A percentile compares a stretch with the other conserved stretches of the same genome.
Evolutionary conservation across 306 rosid genomes (phyloP).

Genomic region (Albizia julibrissin): DNA sequence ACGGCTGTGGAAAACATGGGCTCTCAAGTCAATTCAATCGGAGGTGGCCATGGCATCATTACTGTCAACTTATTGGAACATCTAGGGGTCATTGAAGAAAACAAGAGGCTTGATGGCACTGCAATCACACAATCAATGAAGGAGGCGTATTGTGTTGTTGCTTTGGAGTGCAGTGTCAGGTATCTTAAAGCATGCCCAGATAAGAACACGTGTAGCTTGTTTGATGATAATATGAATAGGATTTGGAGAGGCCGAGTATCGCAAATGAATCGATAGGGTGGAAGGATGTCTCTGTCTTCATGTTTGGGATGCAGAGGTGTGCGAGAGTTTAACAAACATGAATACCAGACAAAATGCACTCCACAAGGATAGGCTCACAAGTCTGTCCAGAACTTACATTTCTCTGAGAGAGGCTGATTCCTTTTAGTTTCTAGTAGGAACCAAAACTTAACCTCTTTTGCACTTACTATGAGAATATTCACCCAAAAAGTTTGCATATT

Average conservation of each 20-base stretch:
- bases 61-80: slow-evolving; percentile 45
- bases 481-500: neutral
- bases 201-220: slow-evolving; percentile 30
- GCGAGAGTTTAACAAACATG: slow-evolving; percentile 45
- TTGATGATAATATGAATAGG: slow-evolving; percentile 45
- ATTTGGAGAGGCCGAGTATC: slow-evolving; percentile 62
- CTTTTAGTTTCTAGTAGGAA: neutral
- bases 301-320: slow-evolving; percentile 43
- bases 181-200: slow-evolving; percentile 36
- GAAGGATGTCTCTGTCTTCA: slow-evolving; percentile 60
- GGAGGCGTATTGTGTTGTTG: slow-evolving; percentile 43
- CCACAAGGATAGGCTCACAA: slow-evolving; percentile 17
- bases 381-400: too few relatives aligned
- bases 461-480: neutral
- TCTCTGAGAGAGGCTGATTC: neutral
- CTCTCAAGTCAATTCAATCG: slow-evolving; percentile 59
- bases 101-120: slow-evolving; percentile 39
- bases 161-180: slow-evolving; percentile 73
- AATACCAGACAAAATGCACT: slow-evolving; percentile 60
- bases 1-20: slow-evolving; percentile 56
- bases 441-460: neutral
- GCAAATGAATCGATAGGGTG: slow-evolving; percentile 38
- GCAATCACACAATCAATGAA: slow-evolving; percentile 39
- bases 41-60: slow-evolving; percentile 43
- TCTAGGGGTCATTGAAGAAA: slow-evolving; percentile 52